Evolutionary conservation across 257 asterid genomes (phyloP).

Genomic region (Plantago elongata): DNA sequence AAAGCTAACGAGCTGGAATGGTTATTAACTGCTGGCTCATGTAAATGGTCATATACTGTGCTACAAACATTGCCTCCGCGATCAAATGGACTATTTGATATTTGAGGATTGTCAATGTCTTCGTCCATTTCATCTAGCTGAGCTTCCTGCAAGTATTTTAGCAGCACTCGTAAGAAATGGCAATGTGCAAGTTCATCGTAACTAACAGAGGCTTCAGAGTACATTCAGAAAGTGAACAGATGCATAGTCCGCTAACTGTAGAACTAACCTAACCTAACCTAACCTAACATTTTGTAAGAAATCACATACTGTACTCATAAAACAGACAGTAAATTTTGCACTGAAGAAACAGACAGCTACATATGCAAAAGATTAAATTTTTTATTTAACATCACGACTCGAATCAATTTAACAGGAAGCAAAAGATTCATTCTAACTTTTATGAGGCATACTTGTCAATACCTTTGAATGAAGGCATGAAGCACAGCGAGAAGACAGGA

Average conservation of each 20-base stretch:
- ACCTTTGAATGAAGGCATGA: neutral
- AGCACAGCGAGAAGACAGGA: neutral
- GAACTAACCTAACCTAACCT: neutral
- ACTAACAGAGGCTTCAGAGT: neutral
- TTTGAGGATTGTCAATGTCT: slow-evolving; percentile 26
- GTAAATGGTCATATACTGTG: slow-evolving; percentile 26
- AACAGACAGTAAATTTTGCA: neutral
- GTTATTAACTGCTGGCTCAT: slow-evolving; percentile 14
- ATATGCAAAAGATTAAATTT: slow-evolving; percentile 1
- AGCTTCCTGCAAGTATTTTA: slow-evolving; percentile 29
- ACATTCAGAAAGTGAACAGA: neutral
- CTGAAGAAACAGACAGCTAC: neutral
- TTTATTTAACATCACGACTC: neutral
- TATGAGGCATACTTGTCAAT: neutral
- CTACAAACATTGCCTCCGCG: slow-evolving; percentile 22
- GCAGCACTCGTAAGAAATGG: slow-evolving; percentile 1
- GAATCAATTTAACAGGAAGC: neutral
- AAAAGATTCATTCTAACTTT: neutral
- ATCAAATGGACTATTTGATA: slow-evolving; percentile 17
- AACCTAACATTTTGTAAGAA: neutral
- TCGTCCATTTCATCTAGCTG: slow-evolving; percentile 31
- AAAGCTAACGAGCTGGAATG: slow-evolving; percentile 24
- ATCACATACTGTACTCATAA: neutral
- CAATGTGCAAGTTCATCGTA: neutral
- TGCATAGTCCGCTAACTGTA: neutral